Base-by-base conservation (phyloP, 176 grass and related monocot genomes). In the Paspalum vaginatum region DNA sequence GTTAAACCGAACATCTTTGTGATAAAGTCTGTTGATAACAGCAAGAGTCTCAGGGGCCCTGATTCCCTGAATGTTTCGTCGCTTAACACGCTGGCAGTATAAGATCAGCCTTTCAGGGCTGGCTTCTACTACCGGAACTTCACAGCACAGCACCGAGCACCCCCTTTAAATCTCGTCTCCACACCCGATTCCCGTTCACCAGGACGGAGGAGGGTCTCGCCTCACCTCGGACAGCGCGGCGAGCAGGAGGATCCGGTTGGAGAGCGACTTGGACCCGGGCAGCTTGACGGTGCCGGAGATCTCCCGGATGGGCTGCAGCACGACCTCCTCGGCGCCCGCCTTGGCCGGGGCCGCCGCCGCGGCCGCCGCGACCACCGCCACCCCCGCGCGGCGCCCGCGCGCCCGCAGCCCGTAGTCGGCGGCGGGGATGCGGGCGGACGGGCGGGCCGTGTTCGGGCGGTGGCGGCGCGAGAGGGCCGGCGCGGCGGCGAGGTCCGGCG, bases 211-310 rank as follows among this genome's bases (percentile, higher is more conserved):
- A 0, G 32, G 4, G 4, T 0, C 8, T 38, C 21, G 0, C 5
- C 22, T 95, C 52, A 99, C 96, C 96, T 95, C 92, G 21, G 96
- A 91, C 7, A 95, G 82, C 10, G 96, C 96, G 16, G 93, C 85
- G 45, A 99, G 92, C 2, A 99, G 96, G 45, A 99, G 96, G 87
- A 93, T 99, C 83, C 96, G 87, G 88, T 99, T 99, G 61, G 96
- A 99, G 8, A 99, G 88, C 16, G 96, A 99, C 85, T 99, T 99
- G 72, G 96, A 99, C 4, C 96, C 96, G 0, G 96, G 96, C 74
- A 99, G 85, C 61, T 91, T 88, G 6, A 99, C 89, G 51, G 87
- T 83, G 25, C 96, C 92, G 21, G 96, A 99, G 85, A 99, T 95
- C 86, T 99, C 96, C 76, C 77, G 82, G 82, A 99, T 99, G 11